phyloP scores from a whole-genome alignment of 805 yeast species.

The Wickerhamomyces sydowiorum region DNA sequence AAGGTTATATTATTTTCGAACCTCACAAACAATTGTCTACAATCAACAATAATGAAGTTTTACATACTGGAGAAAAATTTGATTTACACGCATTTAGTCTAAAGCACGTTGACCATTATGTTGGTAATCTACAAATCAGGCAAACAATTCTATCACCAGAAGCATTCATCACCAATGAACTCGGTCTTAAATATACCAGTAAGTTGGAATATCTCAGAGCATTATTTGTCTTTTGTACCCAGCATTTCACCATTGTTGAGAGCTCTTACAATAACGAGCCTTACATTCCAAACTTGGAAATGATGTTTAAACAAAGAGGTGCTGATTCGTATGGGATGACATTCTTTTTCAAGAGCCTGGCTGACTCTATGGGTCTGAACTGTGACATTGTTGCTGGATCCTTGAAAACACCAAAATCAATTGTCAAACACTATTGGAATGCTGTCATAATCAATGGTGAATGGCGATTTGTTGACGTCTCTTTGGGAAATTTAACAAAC shows the following conservation, averaged over 20 bases:
- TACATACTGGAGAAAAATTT: constrained; percentile 22
- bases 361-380: constrained; percentile 62
- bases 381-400: constrained; percentile 79
- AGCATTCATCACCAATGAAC: constrained; percentile 47
- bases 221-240: constrained; percentile 54
- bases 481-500: constrained; percentile 54
- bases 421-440: constrained; percentile 84
- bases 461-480: constrained; percentile 75
- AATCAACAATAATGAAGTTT: constrained; percentile 43
- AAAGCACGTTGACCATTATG: constrained; percentile 38
- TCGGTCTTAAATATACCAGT: constrained; percentile 45
- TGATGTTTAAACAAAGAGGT: constrained; percentile 39
- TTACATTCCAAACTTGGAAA: constrained; percentile 34
- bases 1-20: constrained; percentile 58
- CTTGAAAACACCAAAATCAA: constrained; percentile 70
- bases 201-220: constrained; percentile 62
- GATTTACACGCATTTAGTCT: constrained; percentile 26
- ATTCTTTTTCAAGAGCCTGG: constrained; percentile 66
- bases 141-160: constrained; percentile 41
- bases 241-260: constrained; percentile 44
- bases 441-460: constrained; percentile 69
- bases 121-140: constrained; percentile 28
- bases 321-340: constrained; percentile 72
- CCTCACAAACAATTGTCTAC: constrained; percentile 45
- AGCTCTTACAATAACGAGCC: constrained; percentile 31